These are phyloP conservation scores for Cladosporium phlei DNA, from an alignment of 2,329 filamentous ascomycete genomes.

Conservation along the genomic window DNA sequence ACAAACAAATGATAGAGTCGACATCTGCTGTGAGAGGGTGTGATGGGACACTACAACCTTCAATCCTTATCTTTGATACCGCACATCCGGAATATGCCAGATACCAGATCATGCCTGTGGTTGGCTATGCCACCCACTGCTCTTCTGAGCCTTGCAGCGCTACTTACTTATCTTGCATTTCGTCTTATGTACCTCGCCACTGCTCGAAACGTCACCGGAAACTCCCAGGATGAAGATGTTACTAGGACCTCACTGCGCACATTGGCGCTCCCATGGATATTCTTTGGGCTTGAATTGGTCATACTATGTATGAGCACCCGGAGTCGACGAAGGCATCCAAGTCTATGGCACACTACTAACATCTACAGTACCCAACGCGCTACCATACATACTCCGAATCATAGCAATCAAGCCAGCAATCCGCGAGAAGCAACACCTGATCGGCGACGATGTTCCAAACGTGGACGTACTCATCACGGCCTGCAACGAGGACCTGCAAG, in stretches of 20 bases:
- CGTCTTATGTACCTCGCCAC: conserved; percentile 3
- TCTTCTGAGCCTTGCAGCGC: background rate
- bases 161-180: conserved; percentile 10
- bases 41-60: background rate
- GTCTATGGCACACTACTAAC: background rate
- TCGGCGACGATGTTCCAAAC: conserved; percentile 31
- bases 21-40: background rate
- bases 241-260: background rate
- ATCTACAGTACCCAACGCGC: background rate
- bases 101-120: background rate
- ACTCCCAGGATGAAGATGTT: background rate
- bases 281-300: conserved; percentile 8
- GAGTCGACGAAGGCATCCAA: too few species aligned
- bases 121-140: conserved; percentile 11
- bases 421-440: conserved; percentile 7
- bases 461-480: conserved; percentile 43
- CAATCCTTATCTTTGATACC: background rate
- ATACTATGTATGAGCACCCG: conserved; percentile 7
- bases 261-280: conserved; percentile 8
- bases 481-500: conserved; percentile 40
- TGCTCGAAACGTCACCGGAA: background rate
- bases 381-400: conserved; percentile 6
- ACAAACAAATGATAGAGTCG: background rate
- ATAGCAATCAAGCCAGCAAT: conserved; percentile 6
- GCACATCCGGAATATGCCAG: background rate